Conservation (phyloP, 1,284 basidiomycete genomes). For the Apiotrichum mycotoxinovorans region DNA sequence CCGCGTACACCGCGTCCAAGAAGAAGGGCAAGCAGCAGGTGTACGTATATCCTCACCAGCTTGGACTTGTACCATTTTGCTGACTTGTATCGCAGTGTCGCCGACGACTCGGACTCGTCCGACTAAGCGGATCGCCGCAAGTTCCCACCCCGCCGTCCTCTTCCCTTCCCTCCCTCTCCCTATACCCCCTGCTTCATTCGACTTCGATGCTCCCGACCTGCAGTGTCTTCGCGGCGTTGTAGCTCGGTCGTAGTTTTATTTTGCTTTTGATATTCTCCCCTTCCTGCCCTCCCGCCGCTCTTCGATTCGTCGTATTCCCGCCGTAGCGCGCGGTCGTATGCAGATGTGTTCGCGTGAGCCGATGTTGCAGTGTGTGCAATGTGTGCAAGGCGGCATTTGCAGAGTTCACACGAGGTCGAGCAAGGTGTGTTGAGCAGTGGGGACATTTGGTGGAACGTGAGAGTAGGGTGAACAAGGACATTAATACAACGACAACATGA, state of each 20-base stretch:
- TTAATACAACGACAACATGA: too few relatives aligned
- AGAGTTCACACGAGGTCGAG: too few relatives aligned
- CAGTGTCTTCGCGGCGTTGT: background rate
- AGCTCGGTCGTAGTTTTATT: slow-evolving; percentile 1
- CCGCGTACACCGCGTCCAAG: slow-evolving; percentile 54
- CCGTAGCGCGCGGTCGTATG: slow-evolving; percentile 5
- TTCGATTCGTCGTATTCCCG: slow-evolving; percentile 2
- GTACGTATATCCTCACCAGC: background rate
- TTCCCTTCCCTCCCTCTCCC: background rate
- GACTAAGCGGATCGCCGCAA: slow-evolving; percentile 18
- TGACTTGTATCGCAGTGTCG: background rate
- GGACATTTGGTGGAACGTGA: too few relatives aligned
- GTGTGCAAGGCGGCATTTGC: too few relatives aligned
- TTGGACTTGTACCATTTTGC: too few relatives aligned
- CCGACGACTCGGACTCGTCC: slow-evolving; percentile 33
- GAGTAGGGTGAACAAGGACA: too few relatives aligned
- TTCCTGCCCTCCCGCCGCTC: background rate
- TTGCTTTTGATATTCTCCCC: background rate
- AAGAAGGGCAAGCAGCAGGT: slow-evolving; percentile 22
- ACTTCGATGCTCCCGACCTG: slow-evolving; percentile 6
- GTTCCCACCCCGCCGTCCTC: background rate
- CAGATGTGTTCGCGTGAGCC: slow-evolving; percentile 5
- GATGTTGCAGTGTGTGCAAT: background rate
- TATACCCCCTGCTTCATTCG: slow-evolving; percentile 8
- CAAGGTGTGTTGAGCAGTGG: too few relatives aligned